Evolutionary conservation across 1,284 basidiomycete species (phyloP), one percentile per base, ranked within the genome.

Genomic region (Hemileia vastatrix): DNA sequence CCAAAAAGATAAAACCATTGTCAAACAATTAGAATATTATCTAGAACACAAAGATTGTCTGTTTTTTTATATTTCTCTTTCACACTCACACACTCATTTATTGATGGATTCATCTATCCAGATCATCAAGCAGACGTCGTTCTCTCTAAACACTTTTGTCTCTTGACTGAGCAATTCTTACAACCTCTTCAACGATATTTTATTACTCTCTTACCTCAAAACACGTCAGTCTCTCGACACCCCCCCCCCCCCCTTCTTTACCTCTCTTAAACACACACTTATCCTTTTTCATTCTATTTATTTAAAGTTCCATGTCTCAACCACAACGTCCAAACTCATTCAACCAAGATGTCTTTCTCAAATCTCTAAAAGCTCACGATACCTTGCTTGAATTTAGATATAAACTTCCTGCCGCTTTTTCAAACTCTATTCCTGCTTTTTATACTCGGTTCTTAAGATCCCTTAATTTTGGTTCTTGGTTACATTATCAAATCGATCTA

Each of bases 141-240:
- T n/a, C 80, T 97, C 31, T 83, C 90, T 21, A 81, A 84, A 47
- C 91, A 96, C 74, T 92, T 97, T 77, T 84, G 86, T 61, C 84
- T 88, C 53, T 81, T 94, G 23, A 93, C 94, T 0, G 89, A 87
- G 27, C 85, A 86, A 44, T 81, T 97, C 64, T 83, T 97, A n/a
- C 85, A 90, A 1, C 94, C 94, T 0, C 80, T 98, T 2, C 87
- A 93, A 70, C 84, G 93, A 65, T 97, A 97, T 79, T 85, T 97
- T 53, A 88, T 91, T 66, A 89, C 87, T 0, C 82, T 93, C 59
- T 88, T 93, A 70, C 90, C 90, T 4, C 43, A 32, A 11, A 44
- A 21, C 18, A 32, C 51, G 54, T 55, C 9, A 62, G 52, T 55
- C 15, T 11, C 11, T 2, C 13, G n/a, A 33, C 18, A 4, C 8